Base-by-base conservation (phyloP, 1,284 basidiomycete genomes). In the Apiotrichum brassicae region DNA sequence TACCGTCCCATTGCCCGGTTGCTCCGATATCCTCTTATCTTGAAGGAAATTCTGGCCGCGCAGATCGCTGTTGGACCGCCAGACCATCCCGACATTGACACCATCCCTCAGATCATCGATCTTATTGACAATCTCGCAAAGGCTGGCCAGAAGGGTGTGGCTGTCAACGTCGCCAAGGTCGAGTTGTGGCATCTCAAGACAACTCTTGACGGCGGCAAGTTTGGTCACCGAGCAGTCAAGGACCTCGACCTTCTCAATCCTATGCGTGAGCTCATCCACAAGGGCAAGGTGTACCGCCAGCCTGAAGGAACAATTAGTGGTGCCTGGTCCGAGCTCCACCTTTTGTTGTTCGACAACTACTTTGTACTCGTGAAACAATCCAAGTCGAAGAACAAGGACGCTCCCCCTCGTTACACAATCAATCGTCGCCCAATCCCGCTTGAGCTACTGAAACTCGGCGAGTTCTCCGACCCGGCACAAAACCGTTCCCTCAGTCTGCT, bases 341-440 rank as follows among this genome's bases (percentile, higher is more conserved):
- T 91, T 4, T 78, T 95, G 50, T 75, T 97, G 4, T 94, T 97
- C 66, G 93, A 95, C 68, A 89, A 94, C 68, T 97, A 94, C 63
- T 72, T 93, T 63, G 87, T 94, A 36, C 82, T 92, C 76, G 90
- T 87, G 13, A 93, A 91, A 68, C 75, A 82, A 3, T 84, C 82
- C 64, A 84, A 87, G 60, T 83, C 87, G 5, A 87, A 85, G 66
- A 88, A 85, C 62, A 79, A 83, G 51, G 84, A 59, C 7, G 53
- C 57, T 35, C 56, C 52, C 43, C 49, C 48, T 0, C 54, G 60
- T 24, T 68, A 69, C 48, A 54, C 61, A 26, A 65, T 94, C 55
- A 85, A 85, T 67, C 80, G 86, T 54, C 77, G 86, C 86, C 91
- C 91, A 0, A 88, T 94, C 44, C 90, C 91, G 4, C 76, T 95